Evolutionary conservation across 345 rosid genomes (phyloP).

Genomic region (Eucalyptus curtisii): DNA sequence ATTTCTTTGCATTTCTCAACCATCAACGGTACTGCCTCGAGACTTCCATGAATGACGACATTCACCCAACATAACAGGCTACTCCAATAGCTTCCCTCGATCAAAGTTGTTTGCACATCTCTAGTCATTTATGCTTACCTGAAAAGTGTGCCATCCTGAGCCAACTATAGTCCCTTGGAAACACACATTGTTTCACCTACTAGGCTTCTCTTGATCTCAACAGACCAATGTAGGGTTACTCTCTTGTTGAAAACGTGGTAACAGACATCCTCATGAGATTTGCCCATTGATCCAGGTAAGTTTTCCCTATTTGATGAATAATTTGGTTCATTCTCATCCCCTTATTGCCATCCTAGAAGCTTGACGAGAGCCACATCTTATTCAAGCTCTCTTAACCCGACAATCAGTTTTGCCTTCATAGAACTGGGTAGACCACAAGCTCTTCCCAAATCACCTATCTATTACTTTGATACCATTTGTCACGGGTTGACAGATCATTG

Average conservation of each 20-base stretch:
- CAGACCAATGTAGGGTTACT: neutral
- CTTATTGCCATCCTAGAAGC: neutral
- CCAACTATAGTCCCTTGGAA: neutral
- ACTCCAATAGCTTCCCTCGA: neutral
- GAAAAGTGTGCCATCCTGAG: neutral
- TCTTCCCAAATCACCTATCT: neutral
- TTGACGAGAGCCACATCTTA: neutral
- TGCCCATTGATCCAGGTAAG: neutral
- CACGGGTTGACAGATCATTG: neutral
- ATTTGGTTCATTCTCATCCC: neutral
- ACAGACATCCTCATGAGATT: neutral
- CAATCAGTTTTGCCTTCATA: neutral
- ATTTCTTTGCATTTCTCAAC: neutral
- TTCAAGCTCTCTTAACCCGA: neutral
- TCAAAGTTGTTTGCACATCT: neutral
- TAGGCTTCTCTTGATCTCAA: neutral
- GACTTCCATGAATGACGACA: neutral
- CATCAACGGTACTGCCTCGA: neutral
- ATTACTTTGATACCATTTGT: neutral
- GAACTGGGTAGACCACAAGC: neutral
- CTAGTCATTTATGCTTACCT: neutral
- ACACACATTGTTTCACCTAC: neutral
- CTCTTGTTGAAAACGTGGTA: neutral
- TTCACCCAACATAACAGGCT: neutral
- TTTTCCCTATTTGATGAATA: neutral